A percentile compares a stretch with the other conserved stretches of the same genome.
Evolutionary conservation across 208 protist species (phyloP).

Genomic region (Porcisia deanei): DNA sequence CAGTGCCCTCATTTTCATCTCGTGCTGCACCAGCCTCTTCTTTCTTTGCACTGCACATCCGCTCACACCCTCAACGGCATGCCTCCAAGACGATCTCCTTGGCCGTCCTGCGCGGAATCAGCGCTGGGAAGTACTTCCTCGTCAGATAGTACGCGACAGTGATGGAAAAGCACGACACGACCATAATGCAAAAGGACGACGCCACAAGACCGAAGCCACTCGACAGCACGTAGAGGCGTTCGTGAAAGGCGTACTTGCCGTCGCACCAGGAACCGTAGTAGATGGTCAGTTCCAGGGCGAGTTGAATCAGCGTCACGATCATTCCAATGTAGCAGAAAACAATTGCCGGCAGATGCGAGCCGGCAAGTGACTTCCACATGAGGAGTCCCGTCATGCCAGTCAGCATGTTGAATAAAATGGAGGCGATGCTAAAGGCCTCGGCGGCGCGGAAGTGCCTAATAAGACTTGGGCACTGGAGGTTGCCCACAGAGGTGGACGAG

Average conservation of each 20-base stretch:
- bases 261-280: slow-evolving; percentile 74
- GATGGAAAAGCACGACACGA: slow-evolving; percentile 33
- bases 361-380: slow-evolving; percentile 52
- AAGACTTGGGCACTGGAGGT: slow-evolving; percentile 43
- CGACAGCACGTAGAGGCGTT: slow-evolving; percentile 54
- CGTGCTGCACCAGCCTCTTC: background rate
- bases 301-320: slow-evolving; percentile 45
- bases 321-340: slow-evolving; percentile 46
- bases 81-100: slow-evolving; percentile 53
- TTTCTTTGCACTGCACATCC: background rate
- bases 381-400: slow-evolving; percentile 43
- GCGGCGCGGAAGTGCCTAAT: slow-evolving; percentile 46
- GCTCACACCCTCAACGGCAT: slow-evolving; percentile 11
- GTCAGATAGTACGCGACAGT: slow-evolving; percentile 48
- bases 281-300: slow-evolving; percentile 56
- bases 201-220: slow-evolving; percentile 62
- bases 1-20: background rate
- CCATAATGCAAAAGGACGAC: slow-evolving; percentile 50
- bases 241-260: slow-evolving; percentile 46
- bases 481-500: slow-evolving; percentile 27
- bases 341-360: slow-evolving; percentile 41
- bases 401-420: slow-evolving; percentile 42
- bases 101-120: slow-evolving; percentile 40
- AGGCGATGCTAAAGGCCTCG: slow-evolving; percentile 56
- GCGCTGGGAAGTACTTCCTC: slow-evolving; percentile 45